These are phyloP conservation scores for Arabidopsis suecica DNA, from an alignment of 345 rosid species.

Conservation along the genomic window DNA sequence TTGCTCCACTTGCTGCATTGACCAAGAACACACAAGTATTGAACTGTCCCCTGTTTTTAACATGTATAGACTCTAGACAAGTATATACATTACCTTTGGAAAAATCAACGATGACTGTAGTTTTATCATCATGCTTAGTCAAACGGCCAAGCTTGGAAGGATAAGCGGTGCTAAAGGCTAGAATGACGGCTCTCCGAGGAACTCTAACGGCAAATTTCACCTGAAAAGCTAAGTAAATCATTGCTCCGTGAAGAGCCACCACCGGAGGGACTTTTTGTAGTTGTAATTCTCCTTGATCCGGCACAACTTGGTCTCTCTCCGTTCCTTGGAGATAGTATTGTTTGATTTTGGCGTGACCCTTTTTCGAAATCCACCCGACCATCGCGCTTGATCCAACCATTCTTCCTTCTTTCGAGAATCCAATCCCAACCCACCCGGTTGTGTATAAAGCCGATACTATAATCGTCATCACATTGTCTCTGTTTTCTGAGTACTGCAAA, in stretches of 20 bases:
- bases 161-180: slow-evolving; percentile 68
- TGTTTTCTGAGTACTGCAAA: slow-evolving; percentile 68
- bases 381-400: slow-evolving; percentile 94
- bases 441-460: slow-evolving; percentile 81
- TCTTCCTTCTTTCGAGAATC: slow-evolving; percentile 84
- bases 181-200: slow-evolving; percentile 61
- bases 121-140: slow-evolving; percentile 70
- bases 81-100: slow-evolving; percentile 51
- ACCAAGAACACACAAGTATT: slow-evolving; percentile 36
- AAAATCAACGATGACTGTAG: slow-evolving; percentile 71
- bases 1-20: slow-evolving; percentile 48
- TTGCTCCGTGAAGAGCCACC: slow-evolving; percentile 73
- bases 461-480: slow-evolving; percentile 69
- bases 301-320: slow-evolving; percentile 60
- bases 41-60: background rate
- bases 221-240: slow-evolving; percentile 82
- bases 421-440: slow-evolving; percentile 92
- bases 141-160: slow-evolving; percentile 59
- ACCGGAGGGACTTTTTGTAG: slow-evolving; percentile 71
- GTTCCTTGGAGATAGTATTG: slow-evolving; percentile 81
- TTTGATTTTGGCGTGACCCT: slow-evolving; percentile 75
- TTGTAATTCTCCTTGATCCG: slow-evolving; percentile 76
- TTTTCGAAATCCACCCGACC: slow-evolving; percentile 82
- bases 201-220: slow-evolving; percentile 60
- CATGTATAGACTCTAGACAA: background rate